Conservation (phyloP, 306 rosid genomes). For the Castanopsis chinensis region DNA sequence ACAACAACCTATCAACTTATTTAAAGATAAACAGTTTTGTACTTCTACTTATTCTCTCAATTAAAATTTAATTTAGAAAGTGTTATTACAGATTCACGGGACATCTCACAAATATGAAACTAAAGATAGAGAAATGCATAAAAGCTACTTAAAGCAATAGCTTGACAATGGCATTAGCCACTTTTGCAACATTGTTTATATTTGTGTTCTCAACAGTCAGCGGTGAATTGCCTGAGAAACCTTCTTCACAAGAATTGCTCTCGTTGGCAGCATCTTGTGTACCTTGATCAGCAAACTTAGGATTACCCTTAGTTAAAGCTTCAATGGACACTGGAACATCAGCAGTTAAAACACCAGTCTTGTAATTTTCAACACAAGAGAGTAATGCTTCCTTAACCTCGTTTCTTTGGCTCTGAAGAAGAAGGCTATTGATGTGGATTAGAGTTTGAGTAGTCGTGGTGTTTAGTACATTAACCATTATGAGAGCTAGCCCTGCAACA, state of each 20-base stretch:
- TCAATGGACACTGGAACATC: constrained; percentile 37
- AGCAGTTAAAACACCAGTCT: constrained; percentile 18
- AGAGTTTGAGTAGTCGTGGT: constrained; percentile 21
- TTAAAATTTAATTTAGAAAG: too few species aligned
- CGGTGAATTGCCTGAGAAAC: constrained; percentile 37
- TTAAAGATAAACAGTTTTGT: too few species aligned
- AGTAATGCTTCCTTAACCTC: constrained; percentile 2
- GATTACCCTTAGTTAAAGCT: constrained; percentile 33
- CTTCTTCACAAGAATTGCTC: constrained; percentile 29
- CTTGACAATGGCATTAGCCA: constrained; percentile 37
- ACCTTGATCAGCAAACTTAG: constrained; percentile 40
- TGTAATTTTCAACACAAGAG: constrained; percentile 29
- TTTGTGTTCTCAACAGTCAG: constrained; percentile 21
- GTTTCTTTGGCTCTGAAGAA: neutral
- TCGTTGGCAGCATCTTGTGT: constrained; percentile 33
- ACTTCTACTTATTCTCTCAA: too few species aligned
- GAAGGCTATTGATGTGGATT: constrained; percentile 2
- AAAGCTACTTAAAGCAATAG: constrained; percentile 22
- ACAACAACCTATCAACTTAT: too few species aligned
- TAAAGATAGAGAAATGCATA: neutral
- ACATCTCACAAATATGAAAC: too few species aligned
- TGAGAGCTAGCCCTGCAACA: constrained; percentile 29
- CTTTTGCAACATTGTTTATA: constrained; percentile 23
- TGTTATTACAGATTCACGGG: too few species aligned
- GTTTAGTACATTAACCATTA: constrained; percentile 29